Percentiles rank a stretch among this genome's conserved stretches.
phyloP scores from a whole-genome alignment of 176 grass and related monocot species.

The Raddia distichophylla region DNA sequence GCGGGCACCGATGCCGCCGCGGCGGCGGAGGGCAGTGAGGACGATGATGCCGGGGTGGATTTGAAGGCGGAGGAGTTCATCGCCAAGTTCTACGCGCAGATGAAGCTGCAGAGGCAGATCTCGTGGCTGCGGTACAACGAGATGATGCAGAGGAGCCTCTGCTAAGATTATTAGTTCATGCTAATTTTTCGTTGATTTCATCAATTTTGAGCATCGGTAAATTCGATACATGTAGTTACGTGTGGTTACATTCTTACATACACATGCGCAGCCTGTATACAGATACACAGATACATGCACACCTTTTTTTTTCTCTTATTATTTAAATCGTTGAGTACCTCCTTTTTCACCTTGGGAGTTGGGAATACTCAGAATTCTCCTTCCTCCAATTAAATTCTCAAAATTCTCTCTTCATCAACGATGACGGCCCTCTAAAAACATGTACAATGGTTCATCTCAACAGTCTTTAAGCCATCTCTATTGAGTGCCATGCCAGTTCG shows the following conservation, averaged over 20 bases:
- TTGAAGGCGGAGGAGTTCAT: constrained; percentile 88
- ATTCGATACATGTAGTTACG: background rate
- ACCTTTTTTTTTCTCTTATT: background rate
- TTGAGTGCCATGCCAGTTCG: too few species aligned
- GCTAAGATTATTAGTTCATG: constrained; percentile 25
- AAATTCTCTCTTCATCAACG: too few species aligned
- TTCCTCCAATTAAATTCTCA: too few species aligned
- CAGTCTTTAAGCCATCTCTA: too few species aligned
- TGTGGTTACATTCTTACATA: background rate
- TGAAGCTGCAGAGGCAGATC: constrained; percentile 74
- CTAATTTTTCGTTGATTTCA: background rate
- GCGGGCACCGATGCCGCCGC: background rate
- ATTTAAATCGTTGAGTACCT: too few species aligned
- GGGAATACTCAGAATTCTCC: too few species aligned
- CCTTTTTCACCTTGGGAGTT: too few species aligned
- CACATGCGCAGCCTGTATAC: constrained; percentile 7
- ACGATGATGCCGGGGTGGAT: constrained; percentile 63
- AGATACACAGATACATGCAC: background rate
- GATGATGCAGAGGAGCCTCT: constrained; percentile 69
- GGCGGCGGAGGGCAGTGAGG: constrained; percentile 4
- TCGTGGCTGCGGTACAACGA: constrained; percentile 71
- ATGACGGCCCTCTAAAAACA: too few species aligned
- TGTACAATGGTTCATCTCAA: too few species aligned
- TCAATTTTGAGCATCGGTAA: background rate
- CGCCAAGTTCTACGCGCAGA: constrained; percentile 72